Evolutionary conservation across 805 yeast genomes (phyloP).

Genomic region (Wickerhamiella domercqiae): DNA sequence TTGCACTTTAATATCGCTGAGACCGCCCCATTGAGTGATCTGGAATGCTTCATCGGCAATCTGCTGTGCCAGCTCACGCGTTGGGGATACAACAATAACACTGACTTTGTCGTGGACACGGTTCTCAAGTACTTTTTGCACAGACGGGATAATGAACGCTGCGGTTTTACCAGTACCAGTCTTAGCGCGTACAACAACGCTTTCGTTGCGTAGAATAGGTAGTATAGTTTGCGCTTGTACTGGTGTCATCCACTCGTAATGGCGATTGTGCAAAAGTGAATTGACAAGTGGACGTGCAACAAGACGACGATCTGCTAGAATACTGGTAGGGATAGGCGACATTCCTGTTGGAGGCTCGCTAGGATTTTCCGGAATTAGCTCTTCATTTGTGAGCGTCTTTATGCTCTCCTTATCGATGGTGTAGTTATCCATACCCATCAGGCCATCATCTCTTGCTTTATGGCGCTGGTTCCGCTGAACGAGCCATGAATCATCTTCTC

Average conservation of each 20-base stretch:
- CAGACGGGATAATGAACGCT: slow-evolving; percentile 70
- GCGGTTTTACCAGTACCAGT: slow-evolving; percentile 94
- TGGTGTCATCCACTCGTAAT: slow-evolving; percentile 22
- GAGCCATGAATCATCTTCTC: slow-evolving; percentile 4
- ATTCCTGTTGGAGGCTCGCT: slow-evolving; percentile 11
- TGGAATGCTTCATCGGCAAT: slow-evolving; percentile 49
- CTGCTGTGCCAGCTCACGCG: slow-evolving; percentile 82
- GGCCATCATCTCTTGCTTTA: slow-evolving; percentile 18
- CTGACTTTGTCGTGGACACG: slow-evolving; percentile 29
- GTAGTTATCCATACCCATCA: slow-evolving; percentile 20
- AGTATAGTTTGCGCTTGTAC: slow-evolving; percentile 26
- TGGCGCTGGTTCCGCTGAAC: slow-evolving; percentile 12
- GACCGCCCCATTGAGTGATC: slow-evolving; percentile 25
- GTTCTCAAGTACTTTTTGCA: slow-evolving; percentile 38
- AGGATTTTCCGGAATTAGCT: slow-evolving; percentile 13
- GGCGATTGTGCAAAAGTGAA: slow-evolving; percentile 21
- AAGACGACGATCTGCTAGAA: slow-evolving; percentile 17
- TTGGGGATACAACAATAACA: slow-evolving; percentile 68
- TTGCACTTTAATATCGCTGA: slow-evolving; percentile 26
- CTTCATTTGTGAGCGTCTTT: slow-evolving; percentile 16
- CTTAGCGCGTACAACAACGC: slow-evolving; percentile 75
- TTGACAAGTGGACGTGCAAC: slow-evolving; percentile 22
- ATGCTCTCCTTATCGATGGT: slow-evolving; percentile 18
- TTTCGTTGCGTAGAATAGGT: slow-evolving; percentile 62
- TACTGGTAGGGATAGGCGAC: slow-evolving; percentile 18